Evolutionary conservation across 2,329 filamentous ascomycete species (phyloP).

Genomic region (Cladosporium sp.): DNA sequence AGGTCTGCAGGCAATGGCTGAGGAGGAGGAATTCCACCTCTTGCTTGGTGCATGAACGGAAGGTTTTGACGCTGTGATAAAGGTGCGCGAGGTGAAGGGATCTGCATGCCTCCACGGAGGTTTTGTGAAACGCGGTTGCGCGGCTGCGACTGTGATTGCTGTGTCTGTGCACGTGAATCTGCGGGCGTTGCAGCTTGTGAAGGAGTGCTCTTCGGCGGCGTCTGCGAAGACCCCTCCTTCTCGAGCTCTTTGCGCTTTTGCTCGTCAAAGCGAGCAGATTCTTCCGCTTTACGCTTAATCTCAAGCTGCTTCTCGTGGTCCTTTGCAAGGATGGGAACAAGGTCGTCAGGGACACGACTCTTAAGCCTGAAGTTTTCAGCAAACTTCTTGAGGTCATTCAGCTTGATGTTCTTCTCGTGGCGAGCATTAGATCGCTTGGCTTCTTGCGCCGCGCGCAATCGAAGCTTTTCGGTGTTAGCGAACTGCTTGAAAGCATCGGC

Average conservation of each 20-base stretch:
- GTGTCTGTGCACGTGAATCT: constrained; percentile 7
- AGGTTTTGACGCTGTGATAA: constrained; percentile 18
- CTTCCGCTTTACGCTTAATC: constrained; percentile 83
- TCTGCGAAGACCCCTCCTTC: constrained; percentile 19
- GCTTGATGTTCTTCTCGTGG: constrained; percentile 82
- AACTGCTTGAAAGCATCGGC: constrained; percentile 63
- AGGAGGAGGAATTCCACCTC: constrained; percentile 35
- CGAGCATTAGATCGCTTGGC: constrained; percentile 52
- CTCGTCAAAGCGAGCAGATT: constrained; percentile 61
- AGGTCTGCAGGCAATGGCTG: constrained; percentile 59
- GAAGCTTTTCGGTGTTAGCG: constrained; percentile 58
- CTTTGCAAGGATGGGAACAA: constrained; percentile 93
- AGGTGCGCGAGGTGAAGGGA: constrained; percentile 18
- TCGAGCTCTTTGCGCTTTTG: constrained; percentile 40
- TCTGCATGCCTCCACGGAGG: constrained; percentile 8
- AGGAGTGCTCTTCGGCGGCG: constrained; percentile 16
- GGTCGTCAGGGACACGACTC: constrained; percentile 83
- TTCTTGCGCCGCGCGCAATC: constrained; percentile 53
- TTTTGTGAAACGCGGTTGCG: constrained; percentile 9
- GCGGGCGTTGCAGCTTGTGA: constrained; percentile 3
- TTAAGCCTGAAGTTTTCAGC: constrained; percentile 89
- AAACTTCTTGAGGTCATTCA: constrained; percentile 94
- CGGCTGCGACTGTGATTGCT: constrained; percentile 8
- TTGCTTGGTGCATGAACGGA: constrained; percentile 9
- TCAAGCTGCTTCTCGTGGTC: constrained; percentile 91